phyloP scores from a whole-genome alignment of 2,329 filamentous ascomycete genomes.

The Diaporthe nobilis region DNA sequence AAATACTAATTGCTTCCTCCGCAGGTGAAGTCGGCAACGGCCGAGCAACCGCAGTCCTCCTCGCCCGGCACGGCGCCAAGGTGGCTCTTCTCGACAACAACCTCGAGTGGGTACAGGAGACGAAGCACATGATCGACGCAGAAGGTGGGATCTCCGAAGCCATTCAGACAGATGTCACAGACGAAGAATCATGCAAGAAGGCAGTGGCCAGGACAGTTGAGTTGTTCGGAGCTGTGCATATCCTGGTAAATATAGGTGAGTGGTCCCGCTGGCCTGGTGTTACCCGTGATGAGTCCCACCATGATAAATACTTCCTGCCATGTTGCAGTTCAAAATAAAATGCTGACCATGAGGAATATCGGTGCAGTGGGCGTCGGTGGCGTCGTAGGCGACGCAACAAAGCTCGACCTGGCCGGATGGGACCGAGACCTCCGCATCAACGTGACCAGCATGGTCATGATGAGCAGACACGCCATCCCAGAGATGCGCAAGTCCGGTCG shows the following conservation, averaged over 20 bases:
- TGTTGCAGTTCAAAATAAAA: not conserved
- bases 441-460: constrained; percentile 54
- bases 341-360: not conserved
- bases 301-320: too few species aligned
- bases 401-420: constrained; percentile 49
- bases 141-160: constrained; percentile 48
- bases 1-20: not conserved
- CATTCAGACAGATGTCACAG: constrained; percentile 47
- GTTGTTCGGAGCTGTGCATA: constrained; percentile 46
- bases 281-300: too few species aligned
- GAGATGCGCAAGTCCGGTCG: constrained; percentile 51
- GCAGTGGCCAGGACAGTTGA: constrained; percentile 45
- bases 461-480: constrained; percentile 50
- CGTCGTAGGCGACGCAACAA: constrained; percentile 49
- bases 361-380: constrained; percentile 51
- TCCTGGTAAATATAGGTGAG: constrained; percentile 49
- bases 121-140: constrained; percentile 49
- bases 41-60: constrained; percentile 48
- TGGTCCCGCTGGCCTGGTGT: not conserved
- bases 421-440: constrained; percentile 52
- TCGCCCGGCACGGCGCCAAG: constrained; percentile 48
- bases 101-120: constrained; percentile 47
- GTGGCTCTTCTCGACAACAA: constrained; percentile 48
- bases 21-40: constrained; percentile 50
- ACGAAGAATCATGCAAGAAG: constrained; percentile 45